phyloP scores from a whole-genome alignment of 129 eudicot species.

The Erigeron canadensis region DNA sequence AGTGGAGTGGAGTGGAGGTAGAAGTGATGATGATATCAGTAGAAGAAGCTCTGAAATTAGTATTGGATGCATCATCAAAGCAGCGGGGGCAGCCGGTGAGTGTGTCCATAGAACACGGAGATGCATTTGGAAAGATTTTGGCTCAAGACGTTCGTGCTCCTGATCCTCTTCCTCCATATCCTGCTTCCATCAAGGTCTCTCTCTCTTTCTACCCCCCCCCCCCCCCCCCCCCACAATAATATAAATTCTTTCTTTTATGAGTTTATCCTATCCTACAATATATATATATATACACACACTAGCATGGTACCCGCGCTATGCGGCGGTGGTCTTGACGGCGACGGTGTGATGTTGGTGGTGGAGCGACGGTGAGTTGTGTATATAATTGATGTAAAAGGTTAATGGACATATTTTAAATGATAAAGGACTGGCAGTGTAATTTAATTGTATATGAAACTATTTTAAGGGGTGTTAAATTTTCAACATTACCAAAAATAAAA shows the following conservation, averaged over 20 bases:
- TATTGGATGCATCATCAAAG: constrained; percentile 41
- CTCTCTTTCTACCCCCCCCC: not conserved
- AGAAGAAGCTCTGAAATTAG: constrained; percentile 61
- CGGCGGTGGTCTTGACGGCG: too few species aligned
- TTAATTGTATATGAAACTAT: too few species aligned
- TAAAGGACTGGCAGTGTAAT: too few species aligned
- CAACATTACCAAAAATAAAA: too few species aligned
- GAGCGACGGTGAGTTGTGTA: too few species aligned
- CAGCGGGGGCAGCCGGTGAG: constrained; percentile 55
- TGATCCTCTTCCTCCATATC: constrained; percentile 87
- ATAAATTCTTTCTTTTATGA: not conserved
- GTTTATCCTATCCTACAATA: not conserved
- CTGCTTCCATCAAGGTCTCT: constrained; percentile 82
- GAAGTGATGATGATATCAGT: constrained; percentile 49
- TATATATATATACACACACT: too few species aligned
- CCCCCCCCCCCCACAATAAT: constrained; percentile 2
- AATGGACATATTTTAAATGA: too few species aligned
- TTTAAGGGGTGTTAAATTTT: too few species aligned
- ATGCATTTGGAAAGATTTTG: constrained; percentile 69
- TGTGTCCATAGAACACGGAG: constrained; percentile 52
- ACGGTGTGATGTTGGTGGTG: too few species aligned
- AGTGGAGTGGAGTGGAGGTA: not conserved
- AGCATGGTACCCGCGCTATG: too few species aligned
- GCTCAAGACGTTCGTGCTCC: constrained; percentile 65
- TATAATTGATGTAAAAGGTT: too few species aligned